Conservation (phyloP, 2,329 filamentous ascomycete genomes). For the Colletotrichum limetticola region DNA sequence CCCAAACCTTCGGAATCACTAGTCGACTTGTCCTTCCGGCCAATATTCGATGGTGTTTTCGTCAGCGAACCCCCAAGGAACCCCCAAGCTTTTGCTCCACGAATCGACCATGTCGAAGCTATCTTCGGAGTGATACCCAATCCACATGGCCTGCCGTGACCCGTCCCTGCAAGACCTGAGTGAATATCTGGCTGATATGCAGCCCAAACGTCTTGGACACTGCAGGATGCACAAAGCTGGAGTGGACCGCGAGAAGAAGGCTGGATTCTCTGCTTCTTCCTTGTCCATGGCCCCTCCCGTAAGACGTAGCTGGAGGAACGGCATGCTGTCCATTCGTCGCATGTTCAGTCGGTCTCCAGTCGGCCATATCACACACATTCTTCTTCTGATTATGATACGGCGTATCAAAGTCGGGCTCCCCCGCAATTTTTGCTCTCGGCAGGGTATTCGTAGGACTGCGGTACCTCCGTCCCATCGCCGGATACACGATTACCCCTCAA, state of each 20-base stretch:
- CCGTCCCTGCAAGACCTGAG: conserved; percentile 22
- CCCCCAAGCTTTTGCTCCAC: conserved; percentile 21
- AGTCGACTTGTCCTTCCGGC: conserved; percentile 26
- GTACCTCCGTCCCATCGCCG: conserved; percentile 7
- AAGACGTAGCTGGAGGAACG: neutral
- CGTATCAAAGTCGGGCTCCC: conserved; percentile 22
- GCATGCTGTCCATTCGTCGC: conserved; percentile 16
- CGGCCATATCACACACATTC: conserved; percentile 31
- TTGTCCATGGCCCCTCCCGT: neutral
- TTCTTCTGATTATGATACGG: conserved; percentile 16
- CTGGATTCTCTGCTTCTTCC: neutral
- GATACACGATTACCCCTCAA: conserved; percentile 29
- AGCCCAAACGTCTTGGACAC: conserved; percentile 31
- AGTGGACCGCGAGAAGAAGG: neutral
- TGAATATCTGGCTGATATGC: conserved; percentile 33
- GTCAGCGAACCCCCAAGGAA: conserved; percentile 23
- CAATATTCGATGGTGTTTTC: conserved; percentile 29
- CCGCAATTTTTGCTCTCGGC: conserved; percentile 27
- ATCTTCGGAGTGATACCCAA: conserved; percentile 17
- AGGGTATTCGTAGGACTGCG: conserved; percentile 8
- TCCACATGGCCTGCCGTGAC: conserved; percentile 26
- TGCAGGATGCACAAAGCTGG: conserved; percentile 28
- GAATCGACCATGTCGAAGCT: conserved; percentile 25
- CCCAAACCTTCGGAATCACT: conserved; percentile 30
- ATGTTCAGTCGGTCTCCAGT: conserved; percentile 18